These are phyloP conservation scores for Basipetospora sp. DNA, from an alignment of 2,329 filamentous ascomycete species.

Conservation along the genomic window DNA sequence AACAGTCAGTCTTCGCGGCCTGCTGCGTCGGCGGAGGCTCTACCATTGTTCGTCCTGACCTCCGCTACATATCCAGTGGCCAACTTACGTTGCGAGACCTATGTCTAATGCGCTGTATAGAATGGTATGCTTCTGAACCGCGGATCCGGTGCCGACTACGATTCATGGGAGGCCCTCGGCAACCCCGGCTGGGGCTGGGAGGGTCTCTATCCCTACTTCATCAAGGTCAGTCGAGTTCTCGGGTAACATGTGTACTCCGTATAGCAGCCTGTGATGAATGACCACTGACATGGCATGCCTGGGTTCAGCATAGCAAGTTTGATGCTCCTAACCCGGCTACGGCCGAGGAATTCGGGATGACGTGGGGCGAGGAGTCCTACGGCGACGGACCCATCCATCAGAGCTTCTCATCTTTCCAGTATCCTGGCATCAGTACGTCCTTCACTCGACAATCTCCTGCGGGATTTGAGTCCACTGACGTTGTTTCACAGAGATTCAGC, in stretches of 20 bases:
- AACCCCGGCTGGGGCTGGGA: slow-evolving; percentile 15
- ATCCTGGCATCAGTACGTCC: slow-evolving; percentile 3
- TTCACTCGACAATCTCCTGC: neutral
- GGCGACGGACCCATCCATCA: slow-evolving; percentile 13
- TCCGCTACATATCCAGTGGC: neutral
- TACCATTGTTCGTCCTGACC: slow-evolving; percentile 4
- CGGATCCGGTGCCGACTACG: slow-evolving; percentile 4
- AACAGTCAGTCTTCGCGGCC: slow-evolving; percentile 4
- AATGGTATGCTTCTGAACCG: slow-evolving; percentile 7
- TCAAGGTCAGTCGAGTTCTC: slow-evolving; percentile 17
- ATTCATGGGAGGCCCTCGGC: slow-evolving; percentile 15
- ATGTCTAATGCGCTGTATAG: neutral
- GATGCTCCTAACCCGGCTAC: slow-evolving; percentile 14
- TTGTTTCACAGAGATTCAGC: neutral
- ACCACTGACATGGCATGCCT: too few species aligned
- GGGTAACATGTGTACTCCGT: neutral
- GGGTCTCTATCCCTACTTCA: slow-evolving; percentile 18
- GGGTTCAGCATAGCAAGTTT: slow-evolving; percentile 11
- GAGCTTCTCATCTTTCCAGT: slow-evolving; percentile 8
- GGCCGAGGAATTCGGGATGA: slow-evolving; percentile 15
- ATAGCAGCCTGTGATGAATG: too few species aligned
- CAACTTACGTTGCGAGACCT: neutral
- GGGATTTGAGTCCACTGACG: neutral
- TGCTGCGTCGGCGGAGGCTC: slow-evolving; percentile 6
- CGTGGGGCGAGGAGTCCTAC: slow-evolving; percentile 22